These are phyloP conservation scores for Tolypocladium pustulatum DNA, from an alignment of 2,329 filamentous ascomycete genomes.

Conservation along the genomic window DNA sequence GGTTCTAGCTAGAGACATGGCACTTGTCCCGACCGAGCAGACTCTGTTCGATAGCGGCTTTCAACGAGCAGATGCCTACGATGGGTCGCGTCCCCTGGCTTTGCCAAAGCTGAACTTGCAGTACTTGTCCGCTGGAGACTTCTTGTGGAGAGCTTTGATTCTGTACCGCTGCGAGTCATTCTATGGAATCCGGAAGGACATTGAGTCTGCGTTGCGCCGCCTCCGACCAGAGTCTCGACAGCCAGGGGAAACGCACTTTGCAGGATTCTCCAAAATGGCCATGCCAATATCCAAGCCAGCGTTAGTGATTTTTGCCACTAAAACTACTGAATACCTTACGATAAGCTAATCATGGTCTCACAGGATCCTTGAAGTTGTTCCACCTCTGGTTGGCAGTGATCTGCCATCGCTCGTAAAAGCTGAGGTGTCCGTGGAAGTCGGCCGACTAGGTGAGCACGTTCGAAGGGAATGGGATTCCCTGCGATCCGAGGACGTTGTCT, in stretches of 20 bases:
- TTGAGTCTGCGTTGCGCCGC: slow-evolving; percentile 72
- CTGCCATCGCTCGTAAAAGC: slow-evolving; percentile 77
- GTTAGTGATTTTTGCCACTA: slow-evolving; percentile 15
- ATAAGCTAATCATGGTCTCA: slow-evolving; percentile 3
- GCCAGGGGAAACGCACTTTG: slow-evolving; percentile 60
- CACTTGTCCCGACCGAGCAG: slow-evolving; percentile 74
- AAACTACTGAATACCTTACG: neutral
- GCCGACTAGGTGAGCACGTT: slow-evolving; percentile 63
- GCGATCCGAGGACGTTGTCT: slow-evolving; percentile 79
- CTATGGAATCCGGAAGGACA: slow-evolving; percentile 84
- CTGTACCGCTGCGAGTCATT: slow-evolving; percentile 86
- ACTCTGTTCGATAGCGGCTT: slow-evolving; percentile 70
- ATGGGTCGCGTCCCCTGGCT: slow-evolving; percentile 77
- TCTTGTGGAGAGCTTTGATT: slow-evolving; percentile 88
- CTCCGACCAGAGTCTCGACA: slow-evolving; percentile 59
- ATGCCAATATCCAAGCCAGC: slow-evolving; percentile 76
- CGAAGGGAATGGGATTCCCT: slow-evolving; percentile 85
- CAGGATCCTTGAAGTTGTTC: slow-evolving; percentile 71
- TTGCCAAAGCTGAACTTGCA: slow-evolving; percentile 93
- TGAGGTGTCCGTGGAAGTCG: slow-evolving; percentile 77
- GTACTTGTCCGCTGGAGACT: slow-evolving; percentile 90
- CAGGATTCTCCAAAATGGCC: slow-evolving; percentile 86
- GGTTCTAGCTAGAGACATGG: slow-evolving; percentile 60
- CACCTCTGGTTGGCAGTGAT: slow-evolving; percentile 71
- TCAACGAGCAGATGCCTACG: slow-evolving; percentile 73